Percentiles rank a stretch among this genome's conserved stretches.
phyloP scores from a whole-genome alignment of 2,329 filamentous ascomycete genomes.

The Claviceps citrina region DNA sequence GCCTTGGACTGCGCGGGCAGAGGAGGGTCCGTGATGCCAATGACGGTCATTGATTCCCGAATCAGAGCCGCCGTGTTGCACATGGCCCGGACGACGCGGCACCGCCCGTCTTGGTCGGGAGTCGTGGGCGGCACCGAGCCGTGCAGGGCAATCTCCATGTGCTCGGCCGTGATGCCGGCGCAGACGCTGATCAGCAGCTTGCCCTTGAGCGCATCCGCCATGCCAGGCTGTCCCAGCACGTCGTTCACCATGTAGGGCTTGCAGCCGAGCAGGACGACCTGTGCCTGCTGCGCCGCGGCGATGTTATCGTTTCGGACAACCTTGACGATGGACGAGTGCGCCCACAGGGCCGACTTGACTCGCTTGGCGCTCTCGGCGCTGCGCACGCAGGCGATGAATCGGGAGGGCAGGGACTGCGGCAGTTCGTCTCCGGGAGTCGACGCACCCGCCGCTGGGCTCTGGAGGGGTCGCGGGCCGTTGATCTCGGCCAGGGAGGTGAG shows the following conservation, averaged over 20 bases:
- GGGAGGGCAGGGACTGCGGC: conserved; percentile 47
- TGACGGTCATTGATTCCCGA: conserved; percentile 68
- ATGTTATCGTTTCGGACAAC: conserved; percentile 61
- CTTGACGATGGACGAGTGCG: conserved; percentile 46
- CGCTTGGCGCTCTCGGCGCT: conserved; percentile 53
- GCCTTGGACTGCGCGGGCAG: conserved; percentile 35
- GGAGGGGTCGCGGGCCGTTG: conserved; percentile 30
- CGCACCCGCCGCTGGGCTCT: conserved; percentile 25
- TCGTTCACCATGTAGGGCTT: conserved; percentile 62
- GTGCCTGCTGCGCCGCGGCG: conserved; percentile 46
- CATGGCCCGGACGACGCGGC: conserved; percentile 62
- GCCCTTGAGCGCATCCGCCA: conserved; percentile 56
- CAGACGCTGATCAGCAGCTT: conserved; percentile 74
- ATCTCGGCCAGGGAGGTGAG: conserved; percentile 49
- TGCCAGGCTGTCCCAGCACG: conserved; percentile 51
- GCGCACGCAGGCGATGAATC: conserved; percentile 70
- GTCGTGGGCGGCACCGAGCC: conserved; percentile 33
- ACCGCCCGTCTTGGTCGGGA: conserved; percentile 32
- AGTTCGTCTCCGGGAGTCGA: conserved; percentile 31
- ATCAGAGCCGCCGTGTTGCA: conserved; percentile 72
- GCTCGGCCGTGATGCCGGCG: conserved; percentile 55
- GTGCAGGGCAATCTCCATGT: conserved; percentile 52
- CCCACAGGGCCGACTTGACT: conserved; percentile 48
- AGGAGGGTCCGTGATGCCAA: conserved; percentile 46
- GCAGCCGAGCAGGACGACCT: conserved; percentile 64